Base-by-base conservation (phyloP, 805 yeast species). In the Brettanomyces naardenensis region DNA sequence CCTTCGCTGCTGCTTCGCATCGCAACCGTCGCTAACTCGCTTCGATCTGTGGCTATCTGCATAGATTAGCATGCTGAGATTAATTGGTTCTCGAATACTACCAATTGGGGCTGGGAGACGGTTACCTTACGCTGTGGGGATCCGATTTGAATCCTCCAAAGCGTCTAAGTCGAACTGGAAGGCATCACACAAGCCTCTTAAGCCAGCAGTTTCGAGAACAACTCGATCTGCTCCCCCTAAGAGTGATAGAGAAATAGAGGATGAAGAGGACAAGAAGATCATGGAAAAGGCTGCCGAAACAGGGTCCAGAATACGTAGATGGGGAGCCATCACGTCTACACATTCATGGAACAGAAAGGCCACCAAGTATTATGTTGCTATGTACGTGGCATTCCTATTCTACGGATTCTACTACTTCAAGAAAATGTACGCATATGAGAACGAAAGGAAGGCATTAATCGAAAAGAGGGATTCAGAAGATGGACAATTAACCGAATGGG, bases 381-480 rank as follows among this genome's bases (percentile, higher is more conserved):
- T 75, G 3, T 81, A 81, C 53, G 65, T 66, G 2, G 61, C 71
- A 7, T 71, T 80, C 50, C 54, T 77, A 21, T 63, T 71, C 17
- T 72, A 78, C 40, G 84, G 86, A 37, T 68, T 74, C 40, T 69
- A 69, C 51, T 77, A 78, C 54, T 78, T 82, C 76, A 66, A 75
- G 48, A 82, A 80, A 49, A 56, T 81, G 36, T 82, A 73, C 54
- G 60, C 66, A 32, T 78, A 78, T 57, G 90, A 83, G 44, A 64
- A 72, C 41, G 86, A 80, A 50, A 60, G 76, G 41, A 61, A 56
- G 36, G 57, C 53, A 15, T 41, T 61, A 35, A 36, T 56, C 14
- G 49, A 54, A 31, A 44, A 48, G 28, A 44, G 58, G 35, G 61
- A 54, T 28, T 18, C 59, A 31, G 69, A 69, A 3, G n/a, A n/a